These are phyloP conservation scores for Penicillium sclerotiorum DNA, from an alignment of 2,329 filamentous ascomycete species.

Conservation along the genomic window DNA sequence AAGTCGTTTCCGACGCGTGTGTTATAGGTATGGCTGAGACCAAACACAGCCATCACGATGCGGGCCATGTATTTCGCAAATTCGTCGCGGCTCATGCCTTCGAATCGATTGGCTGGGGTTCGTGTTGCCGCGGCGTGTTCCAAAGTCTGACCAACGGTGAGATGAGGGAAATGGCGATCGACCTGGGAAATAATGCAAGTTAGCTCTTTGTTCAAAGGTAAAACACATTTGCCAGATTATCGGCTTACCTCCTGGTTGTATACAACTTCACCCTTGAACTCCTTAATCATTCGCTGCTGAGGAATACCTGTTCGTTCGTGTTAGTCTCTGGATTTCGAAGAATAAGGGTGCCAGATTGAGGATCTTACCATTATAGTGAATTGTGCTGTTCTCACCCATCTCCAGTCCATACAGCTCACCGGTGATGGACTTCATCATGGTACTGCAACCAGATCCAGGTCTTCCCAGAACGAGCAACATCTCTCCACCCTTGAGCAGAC, in stretches of 20 bases:
- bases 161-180: constrained; percentile 70
- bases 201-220: neutral
- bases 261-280: constrained; percentile 42
- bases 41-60: constrained; percentile 48
- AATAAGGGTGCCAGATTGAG: no score
- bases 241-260: constrained; percentile 49
- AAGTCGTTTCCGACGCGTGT: constrained; percentile 55
- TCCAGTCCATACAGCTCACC: constrained; percentile 79
- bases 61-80: constrained; percentile 45
- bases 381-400: constrained; percentile 67
- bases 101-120: constrained; percentile 40
- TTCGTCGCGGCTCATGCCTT: constrained; percentile 35
- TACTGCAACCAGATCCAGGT: constrained; percentile 64
- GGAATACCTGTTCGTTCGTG: constrained; percentile 18
- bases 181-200: constrained; percentile 61
- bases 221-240: neutral
- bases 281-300: constrained; percentile 33
- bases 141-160: constrained; percentile 71
- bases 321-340: no score
- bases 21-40: constrained; percentile 50
- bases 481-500: constrained; percentile 56
- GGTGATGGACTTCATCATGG: constrained; percentile 77
- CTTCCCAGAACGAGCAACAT: constrained; percentile 55
- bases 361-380: constrained; percentile 78
- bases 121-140: constrained; percentile 72